These are phyloP conservation scores for Yamadazyma oceani DNA, from an alignment of 1,139 yeast genomes.

Conservation along the genomic window DNA sequence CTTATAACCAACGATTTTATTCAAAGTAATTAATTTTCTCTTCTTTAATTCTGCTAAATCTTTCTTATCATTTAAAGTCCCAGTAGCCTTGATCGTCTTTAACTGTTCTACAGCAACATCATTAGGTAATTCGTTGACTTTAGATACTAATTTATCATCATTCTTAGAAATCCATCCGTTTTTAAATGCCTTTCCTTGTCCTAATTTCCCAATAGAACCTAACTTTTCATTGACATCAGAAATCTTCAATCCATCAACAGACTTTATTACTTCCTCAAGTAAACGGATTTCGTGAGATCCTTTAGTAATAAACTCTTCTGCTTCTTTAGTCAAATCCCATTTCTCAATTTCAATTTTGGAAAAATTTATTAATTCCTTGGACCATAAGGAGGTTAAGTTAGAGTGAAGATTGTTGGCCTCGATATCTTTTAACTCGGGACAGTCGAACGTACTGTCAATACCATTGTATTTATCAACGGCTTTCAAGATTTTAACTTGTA, in stretches of 20 bases:
- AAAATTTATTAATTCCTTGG: slow-evolving; percentile 78
- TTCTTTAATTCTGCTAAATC: slow-evolving; percentile 85
- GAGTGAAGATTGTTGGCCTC: slow-evolving; percentile 54
- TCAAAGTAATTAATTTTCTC: slow-evolving; percentile 77
- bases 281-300: slow-evolving; percentile 93
- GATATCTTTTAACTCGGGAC: slow-evolving; percentile 44
- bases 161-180: slow-evolving; percentile 94
- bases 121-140: slow-evolving; percentile 49
- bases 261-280: slow-evolving; percentile 69
- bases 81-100: slow-evolving; percentile 55
- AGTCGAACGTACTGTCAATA: slow-evolving; percentile 56
- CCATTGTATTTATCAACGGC: slow-evolving; percentile 59
- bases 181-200: slow-evolving; percentile 98
- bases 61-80: slow-evolving; percentile 60
- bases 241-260: slow-evolving; percentile 78
- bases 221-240: slow-evolving; percentile 74
- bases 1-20: slow-evolving; percentile 73
- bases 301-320: slow-evolving; percentile 67
- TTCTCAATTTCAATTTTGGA: slow-evolving; percentile 72
- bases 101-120: slow-evolving; percentile 72
- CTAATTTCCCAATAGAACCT: slow-evolving; percentile 84
- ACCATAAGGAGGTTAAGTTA: slow-evolving; percentile 81
- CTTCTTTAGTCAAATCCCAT: slow-evolving; percentile 81
- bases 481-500: slow-evolving; percentile 59
- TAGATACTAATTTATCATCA: slow-evolving; percentile 74